A percentile compares a stretch with the other conserved stretches of the same genome.
Conservation (phyloP, 2,329 filamentous ascomycete species). For the Nothophaeocryptopus gaeumannii region DNA sequence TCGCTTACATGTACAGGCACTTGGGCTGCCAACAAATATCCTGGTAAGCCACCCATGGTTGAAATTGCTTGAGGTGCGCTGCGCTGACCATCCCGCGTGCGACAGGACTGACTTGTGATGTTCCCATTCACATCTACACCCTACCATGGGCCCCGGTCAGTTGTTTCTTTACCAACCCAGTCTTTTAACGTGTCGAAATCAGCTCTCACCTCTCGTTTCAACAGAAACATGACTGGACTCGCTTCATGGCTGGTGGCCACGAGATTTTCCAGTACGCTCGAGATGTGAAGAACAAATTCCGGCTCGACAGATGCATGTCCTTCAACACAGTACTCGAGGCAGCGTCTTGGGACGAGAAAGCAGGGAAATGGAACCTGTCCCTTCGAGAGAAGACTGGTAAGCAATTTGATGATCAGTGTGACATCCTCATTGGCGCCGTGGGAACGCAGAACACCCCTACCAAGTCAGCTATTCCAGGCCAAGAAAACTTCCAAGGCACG, state of each 20-base stretch:
- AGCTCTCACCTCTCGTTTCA: too few relatives aligned
- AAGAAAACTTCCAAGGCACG: conserved; percentile 62
- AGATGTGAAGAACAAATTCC: conserved; percentile 41
- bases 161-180: too few relatives aligned
- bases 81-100: too few relatives aligned
- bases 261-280: conserved; percentile 44
- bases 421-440: conserved; percentile 3
- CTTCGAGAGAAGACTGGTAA: conserved; percentile 34
- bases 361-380: conserved; percentile 50
- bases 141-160: too few relatives aligned
- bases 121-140: too few relatives aligned
- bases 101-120: too few relatives aligned
- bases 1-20: too few relatives aligned
- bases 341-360: conserved; percentile 45
- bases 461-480: conserved; percentile 60
- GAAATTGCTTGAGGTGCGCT: too few relatives aligned
- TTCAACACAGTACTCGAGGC: conserved; percentile 42
- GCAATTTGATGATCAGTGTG: background rate
- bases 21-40: too few relatives aligned
- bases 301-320: conserved; percentile 45
- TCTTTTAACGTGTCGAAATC: too few relatives aligned
- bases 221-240: conserved; percentile 38
- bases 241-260: conserved; percentile 60
- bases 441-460: background rate
- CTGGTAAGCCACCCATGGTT: too few relatives aligned